phyloP scores from a whole-genome alignment of 2,329 filamentous ascomycete genomes.

The Paecilomyces variotii region DNA sequence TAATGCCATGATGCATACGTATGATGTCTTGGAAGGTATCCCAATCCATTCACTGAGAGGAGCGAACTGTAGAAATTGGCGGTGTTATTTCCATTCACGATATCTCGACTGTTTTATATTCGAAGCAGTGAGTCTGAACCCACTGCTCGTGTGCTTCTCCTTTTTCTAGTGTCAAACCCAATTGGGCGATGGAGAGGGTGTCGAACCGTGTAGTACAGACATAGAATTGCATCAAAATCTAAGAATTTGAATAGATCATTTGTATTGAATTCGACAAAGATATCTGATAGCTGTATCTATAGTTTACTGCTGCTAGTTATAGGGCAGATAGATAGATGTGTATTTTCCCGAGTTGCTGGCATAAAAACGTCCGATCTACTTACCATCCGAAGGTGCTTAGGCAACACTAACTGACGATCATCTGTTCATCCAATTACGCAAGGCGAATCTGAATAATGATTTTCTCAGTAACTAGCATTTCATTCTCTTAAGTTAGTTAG shows the following conservation, averaged over 20 bases:
- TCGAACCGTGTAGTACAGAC: background rate
- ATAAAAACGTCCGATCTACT: background rate
- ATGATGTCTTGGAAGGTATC: background rate
- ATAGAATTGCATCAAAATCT: no score
- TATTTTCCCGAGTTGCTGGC: background rate
- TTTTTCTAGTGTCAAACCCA: no score
- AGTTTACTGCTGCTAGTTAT: no score
- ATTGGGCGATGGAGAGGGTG: background rate
- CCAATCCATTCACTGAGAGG: background rate
- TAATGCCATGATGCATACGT: conserved; percentile 1
- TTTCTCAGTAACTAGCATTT: background rate
- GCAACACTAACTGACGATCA: background rate
- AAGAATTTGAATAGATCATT: no score
- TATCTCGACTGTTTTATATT: background rate
- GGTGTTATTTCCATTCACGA: background rate
- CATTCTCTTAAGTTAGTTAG: background rate
- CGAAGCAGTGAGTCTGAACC: background rate
- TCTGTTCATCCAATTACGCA: background rate
- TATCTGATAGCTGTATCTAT: no score
- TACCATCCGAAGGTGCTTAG: background rate
- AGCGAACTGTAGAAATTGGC: background rate
- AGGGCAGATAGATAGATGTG: no score
- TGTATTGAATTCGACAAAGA: no score
- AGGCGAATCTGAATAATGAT: background rate
- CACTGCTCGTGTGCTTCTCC: no score